phyloP scores from a whole-genome alignment of 2,329 filamentous ascomycete species.

The Ophiostoma fasciatum region DNA sequence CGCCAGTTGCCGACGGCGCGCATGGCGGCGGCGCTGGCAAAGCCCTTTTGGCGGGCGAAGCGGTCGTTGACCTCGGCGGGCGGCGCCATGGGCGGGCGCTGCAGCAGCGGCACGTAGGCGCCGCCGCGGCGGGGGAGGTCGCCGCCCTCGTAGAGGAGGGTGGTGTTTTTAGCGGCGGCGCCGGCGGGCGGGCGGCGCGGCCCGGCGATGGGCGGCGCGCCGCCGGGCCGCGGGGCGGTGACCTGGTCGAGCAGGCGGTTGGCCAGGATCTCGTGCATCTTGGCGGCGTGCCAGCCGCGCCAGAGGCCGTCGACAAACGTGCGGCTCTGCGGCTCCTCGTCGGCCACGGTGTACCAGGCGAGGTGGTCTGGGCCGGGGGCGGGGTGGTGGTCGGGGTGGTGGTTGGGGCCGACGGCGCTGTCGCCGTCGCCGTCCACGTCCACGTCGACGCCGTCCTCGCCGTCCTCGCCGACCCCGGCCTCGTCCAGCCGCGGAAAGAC shows the following conservation, averaged over 20 bases:
- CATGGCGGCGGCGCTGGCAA: constrained; percentile 35
- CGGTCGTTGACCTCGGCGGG: constrained; percentile 43
- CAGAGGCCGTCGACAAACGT: constrained; percentile 65
- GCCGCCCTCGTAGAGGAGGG: constrained; percentile 39
- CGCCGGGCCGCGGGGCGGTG: constrained; percentile 14
- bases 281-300: constrained; percentile 66
- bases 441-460: constrained; percentile 14
- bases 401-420: constrained; percentile 7
- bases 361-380: constrained; percentile 41
- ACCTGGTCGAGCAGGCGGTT: constrained; percentile 55
- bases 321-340: constrained; percentile 37
- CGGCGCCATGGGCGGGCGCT: constrained; percentile 31
- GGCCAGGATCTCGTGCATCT: constrained; percentile 81
- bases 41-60: constrained; percentile 48
- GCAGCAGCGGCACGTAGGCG: constrained; percentile 39
- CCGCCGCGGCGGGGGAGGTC: constrained; percentile 35
- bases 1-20: constrained; percentile 22
- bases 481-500: constrained; percentile 50
- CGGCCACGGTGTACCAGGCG: constrained; percentile 66
- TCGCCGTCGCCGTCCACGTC: constrained; percentile 12
- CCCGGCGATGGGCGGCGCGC: constrained; percentile 21
- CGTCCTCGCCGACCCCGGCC: constrained; percentile 13
- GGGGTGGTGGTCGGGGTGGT: constrained; percentile 1
- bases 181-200: constrained; percentile 28
- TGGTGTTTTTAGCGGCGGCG: constrained; percentile 13